phyloP scores from a whole-genome alignment of 176 grass and related monocot species.

The Juncus effusus region DNA sequence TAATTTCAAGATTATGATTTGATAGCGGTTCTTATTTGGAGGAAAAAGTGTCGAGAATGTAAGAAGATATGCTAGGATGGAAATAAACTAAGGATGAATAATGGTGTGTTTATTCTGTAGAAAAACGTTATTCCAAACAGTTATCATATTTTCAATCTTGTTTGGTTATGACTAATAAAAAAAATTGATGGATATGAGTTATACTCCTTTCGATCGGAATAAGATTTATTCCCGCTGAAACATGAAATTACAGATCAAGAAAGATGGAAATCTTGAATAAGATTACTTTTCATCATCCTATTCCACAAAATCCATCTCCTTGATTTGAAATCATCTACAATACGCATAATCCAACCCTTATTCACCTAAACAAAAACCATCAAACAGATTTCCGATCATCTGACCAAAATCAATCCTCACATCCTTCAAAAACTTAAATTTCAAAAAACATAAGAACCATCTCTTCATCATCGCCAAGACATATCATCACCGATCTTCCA shows the following conservation, averaged over 20 bases:
- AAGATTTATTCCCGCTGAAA: constrained; percentile 1
- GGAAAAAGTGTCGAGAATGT: not conserved
- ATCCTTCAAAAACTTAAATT: not conserved
- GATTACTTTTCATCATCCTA: constrained; percentile 5
- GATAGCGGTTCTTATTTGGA: no score
- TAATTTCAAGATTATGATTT: no score
- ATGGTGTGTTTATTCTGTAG: not conserved
- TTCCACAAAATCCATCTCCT: constrained; percentile 6
- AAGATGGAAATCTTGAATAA: constrained; percentile 4
- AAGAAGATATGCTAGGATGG: not conserved
- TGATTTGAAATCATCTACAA: not conserved
- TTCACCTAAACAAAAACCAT: constrained; percentile 1
- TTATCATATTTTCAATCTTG: not conserved
- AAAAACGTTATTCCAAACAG: not conserved
- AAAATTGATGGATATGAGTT: not conserved
- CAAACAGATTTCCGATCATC: constrained; percentile 10
- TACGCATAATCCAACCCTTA: constrained; percentile 10
- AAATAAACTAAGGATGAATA: constrained; percentile 5
- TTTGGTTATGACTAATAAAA: not conserved
- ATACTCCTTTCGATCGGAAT: not conserved
- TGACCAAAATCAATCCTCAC: constrained; percentile 28
- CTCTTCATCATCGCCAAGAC: not conserved
- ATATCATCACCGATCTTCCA: constrained; percentile 23
- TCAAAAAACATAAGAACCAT: constrained; percentile 1
- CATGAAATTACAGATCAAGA: constrained; percentile 4